These are phyloP conservation scores for Trichosporon faecale DNA, from an alignment of 1,284 basidiomycete genomes.

Conservation along the genomic window DNA sequence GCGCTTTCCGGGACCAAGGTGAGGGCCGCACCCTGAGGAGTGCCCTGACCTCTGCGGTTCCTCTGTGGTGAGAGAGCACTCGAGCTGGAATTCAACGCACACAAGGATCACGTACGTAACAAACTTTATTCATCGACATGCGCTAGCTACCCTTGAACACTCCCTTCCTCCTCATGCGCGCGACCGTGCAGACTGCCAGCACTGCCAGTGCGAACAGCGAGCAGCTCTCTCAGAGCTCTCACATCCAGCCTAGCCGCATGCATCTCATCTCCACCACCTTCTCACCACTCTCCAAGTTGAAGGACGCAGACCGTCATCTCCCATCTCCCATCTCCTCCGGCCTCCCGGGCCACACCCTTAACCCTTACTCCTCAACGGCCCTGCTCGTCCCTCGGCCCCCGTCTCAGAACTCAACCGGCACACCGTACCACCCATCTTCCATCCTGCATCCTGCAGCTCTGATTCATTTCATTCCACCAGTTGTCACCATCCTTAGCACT, in stretches of 20 bases:
- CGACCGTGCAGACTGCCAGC: too few species aligned
- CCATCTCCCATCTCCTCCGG: background rate
- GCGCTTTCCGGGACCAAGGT: constrained; percentile 1
- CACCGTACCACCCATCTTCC: background rate
- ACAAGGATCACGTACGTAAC: constrained; percentile 9
- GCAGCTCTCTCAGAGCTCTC: background rate
- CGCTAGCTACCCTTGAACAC: background rate
- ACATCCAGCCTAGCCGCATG: background rate
- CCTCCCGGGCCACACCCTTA: background rate
- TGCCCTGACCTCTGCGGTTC: background rate
- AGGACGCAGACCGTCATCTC: background rate
- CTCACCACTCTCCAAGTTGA: background rate
- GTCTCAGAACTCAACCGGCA: constrained; percentile 2
- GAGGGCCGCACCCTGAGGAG: background rate
- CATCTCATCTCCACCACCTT: background rate
- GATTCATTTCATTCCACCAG: background rate
- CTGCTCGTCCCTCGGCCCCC: background rate
- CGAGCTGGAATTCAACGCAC: background rate
- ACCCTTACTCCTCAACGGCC: background rate
- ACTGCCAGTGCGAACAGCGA: too few species aligned
- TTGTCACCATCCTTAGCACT: background rate
- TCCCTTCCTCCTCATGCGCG: background rate
- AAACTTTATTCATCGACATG: background rate
- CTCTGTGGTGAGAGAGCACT: background rate
- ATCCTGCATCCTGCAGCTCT: background rate